These are phyloP conservation scores for Pyronema domesticum DNA, from an alignment of 495 filamentous ascomycete genomes.

Conservation along the genomic window DNA sequence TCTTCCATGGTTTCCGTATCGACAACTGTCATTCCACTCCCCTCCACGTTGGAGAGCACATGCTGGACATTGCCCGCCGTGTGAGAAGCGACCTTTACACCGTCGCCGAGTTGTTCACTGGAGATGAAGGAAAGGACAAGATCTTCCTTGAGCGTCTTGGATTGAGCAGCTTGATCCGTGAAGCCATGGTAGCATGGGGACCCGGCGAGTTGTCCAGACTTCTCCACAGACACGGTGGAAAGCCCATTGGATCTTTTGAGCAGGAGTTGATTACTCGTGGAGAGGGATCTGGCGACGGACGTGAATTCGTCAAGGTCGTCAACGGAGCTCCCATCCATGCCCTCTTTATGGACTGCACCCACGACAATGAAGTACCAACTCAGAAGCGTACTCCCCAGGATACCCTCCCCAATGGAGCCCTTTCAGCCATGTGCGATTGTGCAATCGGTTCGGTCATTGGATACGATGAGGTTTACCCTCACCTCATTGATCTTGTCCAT, in stretches of 20 bases:
- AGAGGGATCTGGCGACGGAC: slow-evolving; percentile 24
- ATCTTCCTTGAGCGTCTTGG: slow-evolving; percentile 84
- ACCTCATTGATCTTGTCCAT: slow-evolving; percentile 71
- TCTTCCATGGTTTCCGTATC: slow-evolving; percentile 88
- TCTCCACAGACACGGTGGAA: slow-evolving; percentile 84
- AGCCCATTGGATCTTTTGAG: slow-evolving; percentile 92
- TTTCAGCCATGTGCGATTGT: slow-evolving; percentile 88
- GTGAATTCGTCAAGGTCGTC: slow-evolving; percentile 21
- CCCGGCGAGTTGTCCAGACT: slow-evolving; percentile 78
- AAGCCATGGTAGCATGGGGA: slow-evolving; percentile 97
- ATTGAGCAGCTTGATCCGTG: slow-evolving; percentile 75
- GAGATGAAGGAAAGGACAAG: slow-evolving; percentile 89
- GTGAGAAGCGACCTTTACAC: slow-evolving; percentile 80
- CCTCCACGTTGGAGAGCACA: slow-evolving; percentile 76
- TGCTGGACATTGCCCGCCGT: slow-evolving; percentile 76
- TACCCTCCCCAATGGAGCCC: slow-evolving; percentile 84
- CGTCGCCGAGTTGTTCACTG: slow-evolving; percentile 91
- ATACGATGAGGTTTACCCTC: slow-evolving; percentile 95
- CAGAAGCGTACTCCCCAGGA: slow-evolving; percentile 92
- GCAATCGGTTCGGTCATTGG: slow-evolving; percentile 93
- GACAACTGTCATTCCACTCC: slow-evolving; percentile 98
- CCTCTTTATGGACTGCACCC: slow-evolving; percentile 97
- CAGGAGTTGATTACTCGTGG: slow-evolving; percentile 40
- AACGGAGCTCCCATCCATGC: slow-evolving; percentile 72
- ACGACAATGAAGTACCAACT: slow-evolving; percentile 91